Base-by-base conservation (phyloP, 2,329 filamentous ascomycete species). In the Sphaerulina vaccinii region DNA sequence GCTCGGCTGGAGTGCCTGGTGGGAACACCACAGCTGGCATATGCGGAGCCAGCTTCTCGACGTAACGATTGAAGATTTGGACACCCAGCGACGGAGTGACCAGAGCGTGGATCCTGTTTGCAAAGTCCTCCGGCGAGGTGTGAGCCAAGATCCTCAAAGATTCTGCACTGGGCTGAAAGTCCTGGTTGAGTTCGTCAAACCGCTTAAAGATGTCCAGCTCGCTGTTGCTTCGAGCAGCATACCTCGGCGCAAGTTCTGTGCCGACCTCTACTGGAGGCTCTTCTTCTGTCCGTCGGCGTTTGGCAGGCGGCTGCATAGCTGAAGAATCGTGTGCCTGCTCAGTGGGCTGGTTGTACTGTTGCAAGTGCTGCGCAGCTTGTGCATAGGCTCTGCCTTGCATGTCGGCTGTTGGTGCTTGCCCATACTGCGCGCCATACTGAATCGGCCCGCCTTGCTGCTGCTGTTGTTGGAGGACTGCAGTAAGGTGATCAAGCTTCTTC, bases 401-500 rank as follows among this genome's bases (percentile, higher is more conserved):
- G 16, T 57, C 54, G 27, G 55, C 55, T 35, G 50, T 38, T 13
- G 55, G 46, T 22, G 43, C 27, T 29, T 32, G 51, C 5, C 48
- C 42, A 37, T 33, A 33, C 29, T 45, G 49, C 9, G 56, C 42
- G 16, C 36, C 53, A 43, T 61, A 58, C 38, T 51, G 53, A 16
- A 45, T 37, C 15, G 39, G n/a, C 19, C 53, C 48, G 24, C 43
- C 33, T 24, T 54, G 24, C 37, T 62, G 59, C 36, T 67, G 60
- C 56, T 74, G 72, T 23, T 87, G 83, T 39, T 89, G 85, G 58
- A 96, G 68, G 29, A 84, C 90, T 5, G 89, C 88, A 6, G 88
- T 95, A 67, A 96, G 69, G 7, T 87, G 88, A 74, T 96, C 90
- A 58, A 96, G 92, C 75, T 95, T 95, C 76, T 86, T 90, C 75